phyloP scores from a whole-genome alignment of 352 stramenopile species.

The Phytopythium montanum region DNA sequence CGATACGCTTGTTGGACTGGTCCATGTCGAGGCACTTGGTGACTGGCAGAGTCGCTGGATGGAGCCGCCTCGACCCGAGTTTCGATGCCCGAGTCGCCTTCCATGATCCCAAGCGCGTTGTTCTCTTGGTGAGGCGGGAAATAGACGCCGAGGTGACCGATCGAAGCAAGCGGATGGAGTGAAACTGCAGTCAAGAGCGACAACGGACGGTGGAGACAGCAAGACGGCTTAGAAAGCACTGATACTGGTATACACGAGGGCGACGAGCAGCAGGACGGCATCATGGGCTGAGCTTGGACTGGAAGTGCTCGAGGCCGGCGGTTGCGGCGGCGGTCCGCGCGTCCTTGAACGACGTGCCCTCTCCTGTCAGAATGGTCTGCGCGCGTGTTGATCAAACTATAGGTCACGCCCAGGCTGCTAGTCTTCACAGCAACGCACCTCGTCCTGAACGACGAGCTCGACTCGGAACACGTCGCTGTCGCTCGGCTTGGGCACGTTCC shows the following conservation, averaged over 20 bases:
- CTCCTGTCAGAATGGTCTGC: conserved; percentile 42
- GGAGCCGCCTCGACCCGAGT: neutral
- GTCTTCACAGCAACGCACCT: conserved; percentile 23
- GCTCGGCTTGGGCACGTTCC: conserved; percentile 41
- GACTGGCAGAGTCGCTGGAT: neutral
- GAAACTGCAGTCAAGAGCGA: neutral
- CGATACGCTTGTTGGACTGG: conserved; percentile 35
- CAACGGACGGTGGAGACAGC: neutral
- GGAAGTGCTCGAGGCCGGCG: conserved; percentile 48
- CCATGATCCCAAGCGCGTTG: neutral
- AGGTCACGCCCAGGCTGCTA: neutral
- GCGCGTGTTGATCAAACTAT: neutral
- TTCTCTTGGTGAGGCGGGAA: neutral
- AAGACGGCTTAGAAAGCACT: neutral
- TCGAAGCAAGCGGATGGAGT: neutral
- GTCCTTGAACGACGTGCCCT: conserved; percentile 52
- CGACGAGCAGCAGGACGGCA: neutral
- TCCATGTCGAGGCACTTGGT: neutral
- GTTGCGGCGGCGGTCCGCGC: conserved; percentile 51
- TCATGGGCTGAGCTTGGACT: no score
- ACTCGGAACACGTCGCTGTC: conserved; percentile 43
- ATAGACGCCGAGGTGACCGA: neutral
- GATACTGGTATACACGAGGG: neutral
- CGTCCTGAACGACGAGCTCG: conserved; percentile 52
- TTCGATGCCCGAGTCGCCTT: neutral